Base-by-base conservation (phyloP, 2,329 filamentous ascomycete species). In the Colletotrichum tofieldiae region DNA sequence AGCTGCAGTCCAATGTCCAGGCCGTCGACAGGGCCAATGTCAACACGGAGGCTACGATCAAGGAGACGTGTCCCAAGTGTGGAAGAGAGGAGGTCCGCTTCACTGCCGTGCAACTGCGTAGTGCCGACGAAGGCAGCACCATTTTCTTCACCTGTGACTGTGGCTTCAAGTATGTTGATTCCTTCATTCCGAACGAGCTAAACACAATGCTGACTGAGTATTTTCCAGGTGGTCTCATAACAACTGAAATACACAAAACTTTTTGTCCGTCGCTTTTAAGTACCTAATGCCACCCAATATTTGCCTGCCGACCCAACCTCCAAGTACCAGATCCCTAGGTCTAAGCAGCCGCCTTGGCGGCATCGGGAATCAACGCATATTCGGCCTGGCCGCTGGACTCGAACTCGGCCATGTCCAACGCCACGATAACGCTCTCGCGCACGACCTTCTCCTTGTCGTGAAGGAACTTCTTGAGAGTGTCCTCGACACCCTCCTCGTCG, bases 371-470 rank as follows among this genome's bases (percentile, higher is more conserved):
- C 78, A 98, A 88, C 58, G 96, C 96, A 86, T 99, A 99, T 81
- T 99, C 95, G 41, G 91, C 86, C 83, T 98, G 91, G 52, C 94
- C 93, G 76, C 91, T 93, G 86, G 93, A 94, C 87, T 99, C 96
- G 79, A 94, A 98, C 80, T 98, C 96, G 14, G 95, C 96, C 94
- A 99, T 99, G 82, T 99, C 96, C 76, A 99, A 87, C 55, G 96
- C 96, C 67, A 99, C 96, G 77, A 98, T 91, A 49, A 98, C 92
- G 82, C 96, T 98, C 80, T 99, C 96, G 72, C 95, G 91, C 52
- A 99, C 96, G 7, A 99, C 95, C 81, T 94, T 91, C 83, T 98
- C 96, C 73, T 94, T 91, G 81, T 99, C 97, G 75, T 98, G 86
- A 75, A 98, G 84, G 84, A 98, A 98, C 75, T 87, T 88, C 83